Percentiles rank a stretch among this genome's conserved stretches.
phyloP scores from a whole-genome alignment of 768 basidiomycete genomes.

The Boletales sp. region DNA sequence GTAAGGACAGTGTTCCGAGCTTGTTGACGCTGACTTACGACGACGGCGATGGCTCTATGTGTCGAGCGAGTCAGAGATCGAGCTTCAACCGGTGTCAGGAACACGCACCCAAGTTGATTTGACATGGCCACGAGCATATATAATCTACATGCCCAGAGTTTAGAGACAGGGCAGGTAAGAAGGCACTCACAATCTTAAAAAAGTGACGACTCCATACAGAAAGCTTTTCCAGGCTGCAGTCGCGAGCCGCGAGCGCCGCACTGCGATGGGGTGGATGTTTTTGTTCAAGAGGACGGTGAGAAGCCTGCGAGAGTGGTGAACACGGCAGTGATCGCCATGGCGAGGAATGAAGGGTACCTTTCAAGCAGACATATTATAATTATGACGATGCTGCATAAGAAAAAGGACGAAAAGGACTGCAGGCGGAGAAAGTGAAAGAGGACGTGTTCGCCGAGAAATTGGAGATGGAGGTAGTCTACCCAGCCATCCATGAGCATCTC shows the following conservation, averaged over 20 bases:
- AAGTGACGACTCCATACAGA: slow-evolving; percentile 55
- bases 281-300: slow-evolving; percentile 48
- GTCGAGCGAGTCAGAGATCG: slow-evolving; percentile 3
- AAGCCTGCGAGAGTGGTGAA: slow-evolving; percentile 33
- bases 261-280: slow-evolving; percentile 43
- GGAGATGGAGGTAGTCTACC: slow-evolving; percentile 44
- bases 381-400: slow-evolving; percentile 44
- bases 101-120: slow-evolving; percentile 60
- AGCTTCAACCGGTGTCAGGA: background rate
- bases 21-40: slow-evolving; percentile 12
- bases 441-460: slow-evolving; percentile 43
- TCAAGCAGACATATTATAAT: slow-evolving; percentile 49
- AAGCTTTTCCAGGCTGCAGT: slow-evolving; percentile 51
- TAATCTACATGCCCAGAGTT: slow-evolving; percentile 35
- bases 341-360: slow-evolving; percentile 39
- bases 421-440: slow-evolving; percentile 42
- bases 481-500: slow-evolving; percentile 38
- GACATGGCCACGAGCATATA: slow-evolving; percentile 78
- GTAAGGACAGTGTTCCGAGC: no score
- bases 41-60: slow-evolving; percentile 22
- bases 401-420: slow-evolving; percentile 46
- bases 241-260: slow-evolving; percentile 40
- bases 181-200: slow-evolving; percentile 55
- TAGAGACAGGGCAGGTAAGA: no score
- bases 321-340: background rate